Conservation (phyloP, 768 basidiomycete genomes). For the Psilocybe cubensis region DNA sequence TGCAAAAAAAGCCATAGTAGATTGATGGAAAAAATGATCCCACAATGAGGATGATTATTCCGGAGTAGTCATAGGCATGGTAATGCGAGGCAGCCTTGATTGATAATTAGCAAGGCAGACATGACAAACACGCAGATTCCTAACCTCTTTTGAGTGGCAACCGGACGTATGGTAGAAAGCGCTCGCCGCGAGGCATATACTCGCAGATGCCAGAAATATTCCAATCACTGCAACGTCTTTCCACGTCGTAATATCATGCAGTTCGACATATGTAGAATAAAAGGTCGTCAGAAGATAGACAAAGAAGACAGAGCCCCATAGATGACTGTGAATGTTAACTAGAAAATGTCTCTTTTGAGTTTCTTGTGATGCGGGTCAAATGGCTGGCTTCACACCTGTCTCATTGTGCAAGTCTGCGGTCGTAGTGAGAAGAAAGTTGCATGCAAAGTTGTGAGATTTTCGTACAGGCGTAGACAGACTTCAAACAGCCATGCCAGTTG, state of each 20-base stretch:
- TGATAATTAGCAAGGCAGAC: constrained; percentile 10
- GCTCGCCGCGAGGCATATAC: constrained; percentile 74
- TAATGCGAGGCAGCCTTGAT: constrained; percentile 60
- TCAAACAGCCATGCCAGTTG: constrained; percentile 63
- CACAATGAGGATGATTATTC: constrained; percentile 77
- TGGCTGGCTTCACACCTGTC: constrained; percentile 49
- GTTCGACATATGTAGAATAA: constrained; percentile 50
- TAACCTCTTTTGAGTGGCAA: constrained; percentile 74
- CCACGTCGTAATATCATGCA: constrained; percentile 61
- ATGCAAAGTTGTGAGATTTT: constrained; percentile 14
- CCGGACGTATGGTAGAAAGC: constrained; percentile 73
- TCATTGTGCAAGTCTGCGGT: constrained; percentile 76
- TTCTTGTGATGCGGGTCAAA: constrained; percentile 12
- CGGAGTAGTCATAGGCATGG: constrained; percentile 76
- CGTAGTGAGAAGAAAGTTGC: constrained; percentile 19
- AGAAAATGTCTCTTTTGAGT: constrained; percentile 14
- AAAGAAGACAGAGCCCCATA: constrained; percentile 71
- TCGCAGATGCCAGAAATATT: constrained; percentile 71
- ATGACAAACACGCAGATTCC: constrained; percentile 26
- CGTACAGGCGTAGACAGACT: constrained; percentile 72
- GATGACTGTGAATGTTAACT: constrained; percentile 90
- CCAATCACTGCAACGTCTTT: constrained; percentile 60
- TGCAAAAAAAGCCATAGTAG: constrained; percentile 80
- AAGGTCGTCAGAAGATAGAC: constrained; percentile 56
- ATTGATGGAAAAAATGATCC: constrained; percentile 81